A percentile compares a stretch with the other conserved stretches of the same genome.
Conservation (phyloP, 495 filamentous ascomycete species). For the Pseudevernia furfuracea region DNA sequence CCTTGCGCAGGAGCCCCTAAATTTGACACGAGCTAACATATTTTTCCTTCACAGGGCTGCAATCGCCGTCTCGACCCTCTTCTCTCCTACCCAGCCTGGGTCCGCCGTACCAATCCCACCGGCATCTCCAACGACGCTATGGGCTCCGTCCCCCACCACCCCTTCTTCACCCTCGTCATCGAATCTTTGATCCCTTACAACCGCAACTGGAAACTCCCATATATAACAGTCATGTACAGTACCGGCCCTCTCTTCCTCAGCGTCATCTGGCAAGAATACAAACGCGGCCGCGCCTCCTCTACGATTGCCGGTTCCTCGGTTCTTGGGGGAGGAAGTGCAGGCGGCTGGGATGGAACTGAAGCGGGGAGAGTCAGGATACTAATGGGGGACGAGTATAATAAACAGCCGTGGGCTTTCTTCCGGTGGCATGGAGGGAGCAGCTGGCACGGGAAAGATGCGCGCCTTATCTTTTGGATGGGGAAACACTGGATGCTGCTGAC, state of each 20-base stretch:
- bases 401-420: conserved; percentile 69
- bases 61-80: conserved; percentile 74
- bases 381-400: conserved; percentile 61
- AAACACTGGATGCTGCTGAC: conserved; percentile 69
- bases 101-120: conserved; percentile 70
- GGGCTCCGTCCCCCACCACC: conserved; percentile 70
- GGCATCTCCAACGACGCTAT: conserved; percentile 89
- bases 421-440: conserved; percentile 64
- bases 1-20: neutral
- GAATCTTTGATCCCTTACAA: conserved; percentile 63
- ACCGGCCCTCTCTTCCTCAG: conserved; percentile 81
- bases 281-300: conserved; percentile 28
- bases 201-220: conserved; percentile 70
- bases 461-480: conserved; percentile 75
- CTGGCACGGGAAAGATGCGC: conserved; percentile 70
- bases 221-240: conserved; percentile 82
- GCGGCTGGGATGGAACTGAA: conserved; percentile 30
- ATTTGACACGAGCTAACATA: neutral
- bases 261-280: conserved; percentile 77
- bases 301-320: conserved; percentile 13
- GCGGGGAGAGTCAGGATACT: conserved; percentile 41
- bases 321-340: conserved; percentile 5
- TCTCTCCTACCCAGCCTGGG: conserved; percentile 73
- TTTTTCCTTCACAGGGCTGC: conserved; percentile 53
- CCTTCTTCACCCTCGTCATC: conserved; percentile 71